Base-by-base conservation (phyloP, 768 basidiomycete genomes). In the Suillus fuscotomentosus region DNA sequence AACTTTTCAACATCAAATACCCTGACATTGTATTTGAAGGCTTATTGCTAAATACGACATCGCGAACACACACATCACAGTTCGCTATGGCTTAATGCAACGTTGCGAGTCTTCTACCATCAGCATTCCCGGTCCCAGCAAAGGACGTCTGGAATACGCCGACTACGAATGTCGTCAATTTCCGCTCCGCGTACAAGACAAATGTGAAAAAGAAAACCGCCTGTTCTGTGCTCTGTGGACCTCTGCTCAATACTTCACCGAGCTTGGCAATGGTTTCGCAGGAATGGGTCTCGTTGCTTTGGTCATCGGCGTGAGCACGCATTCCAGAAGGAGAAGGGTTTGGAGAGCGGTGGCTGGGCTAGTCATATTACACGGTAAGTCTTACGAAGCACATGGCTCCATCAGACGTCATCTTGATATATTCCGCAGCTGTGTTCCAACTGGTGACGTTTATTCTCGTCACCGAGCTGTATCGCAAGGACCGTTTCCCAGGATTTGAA, bases 311-410 rank as follows among this genome's bases (percentile, higher is more conserved):
- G 81, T 91, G 22, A 90, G 83, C 70, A 91, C 91, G 0, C 86
- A 86, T 70, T 90, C 90, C 17, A 81, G 91, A 60, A 81, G 91
- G 67, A 80, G 90, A 64, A 84, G 91, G 67, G 87, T 92, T 39
- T 93, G 91, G 91, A 86, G 83, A 71, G 88, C 85, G 1, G 88
- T 89, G 1, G 89, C 89, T 9, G 85, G 84, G 17, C 74, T 93
- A 11, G 78, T 90, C 14, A 74, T 85, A 17, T 69, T 91, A 22
- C 87, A 90, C 70, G 84, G 90, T 88, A 47, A 8, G 65, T 62
- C 36, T 51, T 13, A 50, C n/a, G 7, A 53, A 31, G 17, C 8
- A 31, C 24, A 13, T 15, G 54, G 14, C 22, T 24, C 43, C 56
- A 60, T 17, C 24, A 55, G 45, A 36, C 38, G 36, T 38, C 45